These are phyloP conservation scores for Pinus taeda DNA, from an alignment of 75 land plant genomes.

Conservation along the genomic window DNA sequence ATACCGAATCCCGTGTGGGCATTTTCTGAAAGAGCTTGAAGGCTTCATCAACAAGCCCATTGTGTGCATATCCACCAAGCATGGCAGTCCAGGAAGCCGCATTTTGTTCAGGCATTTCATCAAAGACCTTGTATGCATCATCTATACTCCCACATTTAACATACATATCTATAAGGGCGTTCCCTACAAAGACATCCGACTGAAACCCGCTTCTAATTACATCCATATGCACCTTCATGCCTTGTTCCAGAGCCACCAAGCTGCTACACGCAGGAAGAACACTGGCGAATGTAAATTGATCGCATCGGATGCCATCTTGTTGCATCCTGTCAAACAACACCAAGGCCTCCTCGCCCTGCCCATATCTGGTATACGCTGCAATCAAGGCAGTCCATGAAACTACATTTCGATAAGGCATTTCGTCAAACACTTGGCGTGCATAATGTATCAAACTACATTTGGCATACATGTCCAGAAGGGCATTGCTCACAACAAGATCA, in stretches of 20 bases:
- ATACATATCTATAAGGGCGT: constrained; percentile 64
- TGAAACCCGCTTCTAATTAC: constrained; percentile 18
- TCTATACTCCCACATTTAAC: constrained; percentile 60
- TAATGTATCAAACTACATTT: constrained; percentile 23
- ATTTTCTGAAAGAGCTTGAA: constrained; percentile 42
- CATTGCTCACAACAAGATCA: constrained; percentile 28
- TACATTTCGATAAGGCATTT: constrained; percentile 19
- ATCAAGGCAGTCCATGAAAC: constrained; percentile 40
- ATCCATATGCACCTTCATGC: constrained; percentile 35
- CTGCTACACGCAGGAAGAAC: constrained; percentile 3
- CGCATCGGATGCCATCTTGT: constrained; percentile 10
- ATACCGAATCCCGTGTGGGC: constrained; percentile 18
- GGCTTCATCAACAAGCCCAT: constrained; percentile 43
- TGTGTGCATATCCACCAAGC: constrained; percentile 47
- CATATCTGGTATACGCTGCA: constrained; percentile 16
- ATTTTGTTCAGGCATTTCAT: constrained; percentile 27
- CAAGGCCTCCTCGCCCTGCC: constrained; percentile 14
- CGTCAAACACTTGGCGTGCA: constrained; percentile 21
- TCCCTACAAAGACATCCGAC: constrained; percentile 29
- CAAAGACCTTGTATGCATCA: constrained; percentile 44
- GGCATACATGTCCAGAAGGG: constrained; percentile 31
- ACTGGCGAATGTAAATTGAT: constrained; percentile 20
- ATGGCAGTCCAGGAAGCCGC: constrained; percentile 57
- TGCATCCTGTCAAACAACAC: constrained; percentile 13
- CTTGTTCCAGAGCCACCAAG: constrained; percentile 12